Conservation (phyloP, 164 flowering plant species). For the Liquidambar formosana region DNA sequence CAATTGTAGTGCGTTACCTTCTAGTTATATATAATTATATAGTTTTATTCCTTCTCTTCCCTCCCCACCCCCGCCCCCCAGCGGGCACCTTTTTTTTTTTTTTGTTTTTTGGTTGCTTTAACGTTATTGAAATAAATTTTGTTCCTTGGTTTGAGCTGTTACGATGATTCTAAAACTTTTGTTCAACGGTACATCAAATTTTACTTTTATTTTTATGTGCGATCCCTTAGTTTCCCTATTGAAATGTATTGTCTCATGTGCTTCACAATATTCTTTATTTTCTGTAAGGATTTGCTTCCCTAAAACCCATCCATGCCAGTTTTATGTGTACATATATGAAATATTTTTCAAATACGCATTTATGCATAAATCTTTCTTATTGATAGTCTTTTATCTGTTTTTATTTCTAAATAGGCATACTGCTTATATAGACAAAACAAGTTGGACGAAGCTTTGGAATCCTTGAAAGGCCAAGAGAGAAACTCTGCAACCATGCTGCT, state of each 20-base stretch:
- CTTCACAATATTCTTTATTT: background rate
- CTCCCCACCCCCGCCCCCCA: too few species aligned
- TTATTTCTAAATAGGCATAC: constrained; percentile 58
- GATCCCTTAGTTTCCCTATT: background rate
- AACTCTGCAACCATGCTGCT: constrained; percentile 58
- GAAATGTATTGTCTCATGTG: background rate
- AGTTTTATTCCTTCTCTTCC: too few species aligned
- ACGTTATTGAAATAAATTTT: too few species aligned
- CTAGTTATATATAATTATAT: too few species aligned
- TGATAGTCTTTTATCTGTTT: constrained; percentile 6
- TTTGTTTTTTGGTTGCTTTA: too few species aligned
- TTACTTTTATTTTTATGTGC: background rate
- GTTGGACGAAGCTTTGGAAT: constrained; percentile 73
- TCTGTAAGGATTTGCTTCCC: background rate
- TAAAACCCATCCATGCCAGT: too few species aligned
- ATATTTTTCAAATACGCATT: background rate
- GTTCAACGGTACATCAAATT: background rate
- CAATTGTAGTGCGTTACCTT: too few species aligned
- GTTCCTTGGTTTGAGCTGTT: background rate
- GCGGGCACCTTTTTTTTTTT: too few species aligned
- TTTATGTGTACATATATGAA: background rate
- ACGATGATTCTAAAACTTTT: background rate
- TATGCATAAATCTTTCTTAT: too few species aligned
- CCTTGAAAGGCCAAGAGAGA: constrained; percentile 54
- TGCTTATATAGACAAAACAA: constrained; percentile 93